Base-by-base conservation (phyloP, 768 basidiomycete genomes). In the Tylopilus intermedius region DNA sequence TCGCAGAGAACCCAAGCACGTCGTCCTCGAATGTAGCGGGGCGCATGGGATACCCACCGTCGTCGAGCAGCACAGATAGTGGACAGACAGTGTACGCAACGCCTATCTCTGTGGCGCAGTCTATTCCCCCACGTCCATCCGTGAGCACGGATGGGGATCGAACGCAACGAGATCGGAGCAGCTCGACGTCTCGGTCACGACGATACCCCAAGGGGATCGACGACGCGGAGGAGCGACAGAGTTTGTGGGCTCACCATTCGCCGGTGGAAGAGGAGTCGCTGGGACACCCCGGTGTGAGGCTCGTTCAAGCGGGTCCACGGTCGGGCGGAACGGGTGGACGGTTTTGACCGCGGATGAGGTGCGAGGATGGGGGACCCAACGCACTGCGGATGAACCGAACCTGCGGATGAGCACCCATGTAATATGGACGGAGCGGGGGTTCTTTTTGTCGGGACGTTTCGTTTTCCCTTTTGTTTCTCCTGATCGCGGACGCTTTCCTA, bases 141-240 rank as follows among this genome's bases (percentile, higher is more conserved):
- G 48, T 43, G 44, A 32, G 9, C 42, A 21, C 41, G 14, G 39
- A 18, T 15, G 39, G 11, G 3, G 60, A 64, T 38, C 64, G 58
- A 1, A 15, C 52, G 44, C 65, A 60, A 24, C 60, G 65, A 39
- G 66, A 65, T 21, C 67, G 72, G 26, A 68, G 74, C 55, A 68
- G 72, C 27, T 67, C 70, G 45, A 72, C 75, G 63, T 71, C 69
- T 40, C 81, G 83, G 53, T 78, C 79, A 4, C 74, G 72, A 48
- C 76, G 74, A 30, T 74, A 74, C 38, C 73, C 72, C n/a, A 54
- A 21, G 24, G 76, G 73, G 0, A 74, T 76, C 3, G 80, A 82
- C 59, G 85, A 87, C 48, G 63, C 66, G 45, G 85, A 86, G 51
- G 85, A 87, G 69, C 81, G 80, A 50, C 64, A 78, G 47, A 76